A percentile compares a stretch with the other conserved stretches of the same genome.
phyloP scores from a whole-genome alignment of 2,329 filamentous ascomycete genomes.

The Drechslerella dactyloides region DNA sequence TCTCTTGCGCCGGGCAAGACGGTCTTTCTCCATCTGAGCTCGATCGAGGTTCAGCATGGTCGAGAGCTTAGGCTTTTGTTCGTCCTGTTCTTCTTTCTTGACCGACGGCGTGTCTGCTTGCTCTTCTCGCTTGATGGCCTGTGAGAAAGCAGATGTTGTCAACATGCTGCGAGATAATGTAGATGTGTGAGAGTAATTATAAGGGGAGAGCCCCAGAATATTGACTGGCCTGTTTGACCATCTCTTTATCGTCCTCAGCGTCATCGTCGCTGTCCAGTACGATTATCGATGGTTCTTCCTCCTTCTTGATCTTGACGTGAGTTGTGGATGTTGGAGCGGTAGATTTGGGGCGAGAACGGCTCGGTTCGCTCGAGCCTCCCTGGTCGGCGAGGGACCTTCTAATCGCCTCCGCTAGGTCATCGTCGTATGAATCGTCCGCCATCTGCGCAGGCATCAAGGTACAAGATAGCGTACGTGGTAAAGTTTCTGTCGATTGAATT shows the following conservation, averaged over 20 bases:
- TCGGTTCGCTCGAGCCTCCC: constrained; percentile 3
- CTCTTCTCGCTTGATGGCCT: constrained; percentile 18
- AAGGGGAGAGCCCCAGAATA: constrained; percentile 7
- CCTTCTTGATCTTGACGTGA: constrained; percentile 29
- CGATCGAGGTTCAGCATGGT: constrained; percentile 67
- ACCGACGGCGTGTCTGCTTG: neutral
- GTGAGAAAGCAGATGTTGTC: neutral
- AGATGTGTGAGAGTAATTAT: neutral
- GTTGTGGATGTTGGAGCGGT: constrained; percentile 30
- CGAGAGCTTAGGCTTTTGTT: constrained; percentile 20
- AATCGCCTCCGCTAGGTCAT: constrained; percentile 41
- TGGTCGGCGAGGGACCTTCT: constrained; percentile 33
- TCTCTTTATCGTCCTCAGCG: constrained; percentile 17
- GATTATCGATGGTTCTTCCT: constrained; percentile 27
- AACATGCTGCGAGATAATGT: constrained; percentile 12
- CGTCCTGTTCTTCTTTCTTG: constrained; percentile 14
- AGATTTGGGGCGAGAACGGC: constrained; percentile 1
- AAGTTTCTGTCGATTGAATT: neutral
- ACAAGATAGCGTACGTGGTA: neutral
- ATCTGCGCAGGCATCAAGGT: neutral
- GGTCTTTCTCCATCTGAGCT: constrained; percentile 83
- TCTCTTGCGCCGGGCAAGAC: constrained; percentile 68
- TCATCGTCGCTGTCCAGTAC: constrained; percentile 39
- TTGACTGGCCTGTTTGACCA: constrained; percentile 21
- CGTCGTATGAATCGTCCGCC: constrained; percentile 44